Conservation (phyloP, 169 alveolate genomes). For the Cryptosporidium xiaoi region DNA sequence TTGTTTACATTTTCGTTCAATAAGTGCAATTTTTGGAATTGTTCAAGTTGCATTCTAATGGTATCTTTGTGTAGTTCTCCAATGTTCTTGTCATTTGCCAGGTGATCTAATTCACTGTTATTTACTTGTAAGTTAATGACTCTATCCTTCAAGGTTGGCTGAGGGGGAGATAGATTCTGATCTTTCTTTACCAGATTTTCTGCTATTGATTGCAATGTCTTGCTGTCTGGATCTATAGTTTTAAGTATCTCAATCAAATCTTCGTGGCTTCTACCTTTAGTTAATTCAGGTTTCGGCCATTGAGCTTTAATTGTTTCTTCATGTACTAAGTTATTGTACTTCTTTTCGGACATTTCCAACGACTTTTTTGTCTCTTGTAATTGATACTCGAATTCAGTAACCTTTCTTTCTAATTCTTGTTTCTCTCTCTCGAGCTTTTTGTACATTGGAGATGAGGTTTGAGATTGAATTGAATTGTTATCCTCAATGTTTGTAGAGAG, state of each 20-base stretch:
- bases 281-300: conserved; percentile 41
- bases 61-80: conserved; percentile 71
- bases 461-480: conserved; percentile 29
- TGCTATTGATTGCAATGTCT: conserved; percentile 66
- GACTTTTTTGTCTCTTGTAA: conserved; percentile 28
- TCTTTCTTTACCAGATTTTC: conserved; percentile 49
- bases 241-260: conserved; percentile 50
- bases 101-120: conserved; percentile 25
- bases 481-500: conserved; percentile 62
- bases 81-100: conserved; percentile 8
- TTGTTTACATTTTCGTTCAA: conserved; percentile 56
- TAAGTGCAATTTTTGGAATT: conserved; percentile 44
- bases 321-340: conserved; percentile 3
- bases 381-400: conserved; percentile 12
- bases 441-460: conserved; percentile 57
- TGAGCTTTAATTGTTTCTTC: conserved; percentile 28
- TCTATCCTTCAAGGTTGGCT: conserved; percentile 33
- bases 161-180: conserved; percentile 32
- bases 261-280: conserved; percentile 55
- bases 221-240: conserved; percentile 69
- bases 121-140: conserved; percentile 17
- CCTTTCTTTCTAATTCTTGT: conserved; percentile 33
- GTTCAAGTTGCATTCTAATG: conserved; percentile 72
- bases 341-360: conserved; percentile 22
- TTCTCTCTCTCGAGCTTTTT: conserved; percentile 52